These are phyloP conservation scores for Ottelia alismoides DNA, from an alignment of 106 monocot species.

Conservation along the genomic window DNA sequence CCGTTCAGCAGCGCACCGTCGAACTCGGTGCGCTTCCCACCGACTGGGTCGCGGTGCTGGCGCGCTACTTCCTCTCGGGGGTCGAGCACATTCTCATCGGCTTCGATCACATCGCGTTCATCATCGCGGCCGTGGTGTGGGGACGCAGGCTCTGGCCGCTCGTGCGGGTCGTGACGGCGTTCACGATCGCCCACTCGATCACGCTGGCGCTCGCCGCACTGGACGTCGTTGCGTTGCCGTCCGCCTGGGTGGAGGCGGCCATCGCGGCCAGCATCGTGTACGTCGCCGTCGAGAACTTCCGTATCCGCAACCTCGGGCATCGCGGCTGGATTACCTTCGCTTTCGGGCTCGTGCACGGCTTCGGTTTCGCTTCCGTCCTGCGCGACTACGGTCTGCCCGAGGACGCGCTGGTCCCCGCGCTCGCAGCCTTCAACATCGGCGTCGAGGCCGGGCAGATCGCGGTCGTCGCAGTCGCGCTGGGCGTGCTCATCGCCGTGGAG, in stretches of 20 bases:
- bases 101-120: no score
- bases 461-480: no score
- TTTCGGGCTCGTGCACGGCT: background rate
- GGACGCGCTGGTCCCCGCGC: background rate
- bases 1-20: no score
- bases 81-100: no score
- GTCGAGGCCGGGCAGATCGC: background rate
- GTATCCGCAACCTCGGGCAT: background rate
- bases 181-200: background rate
- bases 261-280: background rate
- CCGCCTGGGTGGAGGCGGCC: background rate
- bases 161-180: background rate
- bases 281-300: background rate
- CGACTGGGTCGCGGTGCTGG: no score
- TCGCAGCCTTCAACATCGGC: background rate
- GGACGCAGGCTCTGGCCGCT: no score
- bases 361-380: background rate
- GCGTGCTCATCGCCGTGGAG: no score
- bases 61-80: no score
- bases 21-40: no score
- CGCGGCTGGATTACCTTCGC: background rate
- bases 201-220: background rate
- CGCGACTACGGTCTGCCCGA: background rate
- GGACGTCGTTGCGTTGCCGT: background rate
- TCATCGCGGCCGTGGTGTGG: no score